Conservation (phyloP, 306 rosid species). For the apple (Malus domestica) region ASM211411v1 NC_041790.1:3697001-3697500, state of each 20-base stretch:
- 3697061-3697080: conserved; percentile 79
- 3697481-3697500: background rate
- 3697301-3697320: background rate
- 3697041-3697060: conserved; percentile 47
- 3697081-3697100: conserved; percentile 85
- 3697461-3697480: background rate
- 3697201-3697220: conserved; percentile 44
- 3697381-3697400: background rate
- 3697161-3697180: conserved; percentile 96
- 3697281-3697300: background rate
- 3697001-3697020: conserved; percentile 67
- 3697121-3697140: conserved; percentile 87
- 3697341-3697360: background rate
- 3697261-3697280: background rate
- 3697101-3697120: conserved; percentile 90
- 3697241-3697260: conserved; percentile 29
- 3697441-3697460: background rate
- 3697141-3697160: conserved; percentile 79
- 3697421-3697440: background rate
- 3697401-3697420: background rate
- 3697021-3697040: conserved; percentile 72
- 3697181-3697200: conserved; percentile 60
- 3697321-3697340: background rate
- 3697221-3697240: conserved; percentile 35
- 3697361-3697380: background rate